Conservation (phyloP, 2,329 filamentous ascomycete species). For the Ophiostoma pallidulum region DNA sequence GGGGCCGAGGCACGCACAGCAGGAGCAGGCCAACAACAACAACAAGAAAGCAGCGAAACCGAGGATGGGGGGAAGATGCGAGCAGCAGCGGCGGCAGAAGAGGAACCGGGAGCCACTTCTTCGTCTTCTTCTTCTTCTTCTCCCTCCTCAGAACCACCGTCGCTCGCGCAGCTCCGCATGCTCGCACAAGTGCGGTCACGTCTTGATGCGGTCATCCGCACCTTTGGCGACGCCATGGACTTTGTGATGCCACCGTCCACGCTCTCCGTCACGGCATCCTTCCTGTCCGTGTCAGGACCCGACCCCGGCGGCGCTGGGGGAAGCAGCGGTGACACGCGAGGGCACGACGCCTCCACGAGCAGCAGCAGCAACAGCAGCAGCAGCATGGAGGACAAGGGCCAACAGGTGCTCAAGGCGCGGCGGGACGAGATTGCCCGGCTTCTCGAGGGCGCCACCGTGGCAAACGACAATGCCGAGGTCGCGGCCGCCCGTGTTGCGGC, state of each 20-base stretch:
- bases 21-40: neutral
- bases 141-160: constrained; percentile 44
- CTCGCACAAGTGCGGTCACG: constrained; percentile 72
- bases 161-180: constrained; percentile 70
- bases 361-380: neutral
- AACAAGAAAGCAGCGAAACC: neutral
- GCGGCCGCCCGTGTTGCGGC: constrained; percentile 67
- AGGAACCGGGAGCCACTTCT: neutral
- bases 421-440: constrained; percentile 63
- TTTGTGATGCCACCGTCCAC: constrained; percentile 88
- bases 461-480: constrained; percentile 37
- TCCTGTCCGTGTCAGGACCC: constrained; percentile 83
- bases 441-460: constrained; percentile 28
- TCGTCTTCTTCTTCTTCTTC: neutral
- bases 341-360: neutral
- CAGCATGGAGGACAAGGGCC: constrained; percentile 70
- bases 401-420: constrained; percentile 63
- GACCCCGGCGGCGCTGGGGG: constrained; percentile 49
- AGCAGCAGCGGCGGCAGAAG: neutral
- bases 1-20: neutral
- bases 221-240: constrained; percentile 91
- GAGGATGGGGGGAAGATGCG: neutral
- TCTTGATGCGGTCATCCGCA: constrained; percentile 82
- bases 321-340: neutral
- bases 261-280: constrained; percentile 70